These are phyloP conservation scores for Pseudonectria buxi DNA, from an alignment of 2,329 filamentous ascomycete genomes.

Conservation along the genomic window DNA sequence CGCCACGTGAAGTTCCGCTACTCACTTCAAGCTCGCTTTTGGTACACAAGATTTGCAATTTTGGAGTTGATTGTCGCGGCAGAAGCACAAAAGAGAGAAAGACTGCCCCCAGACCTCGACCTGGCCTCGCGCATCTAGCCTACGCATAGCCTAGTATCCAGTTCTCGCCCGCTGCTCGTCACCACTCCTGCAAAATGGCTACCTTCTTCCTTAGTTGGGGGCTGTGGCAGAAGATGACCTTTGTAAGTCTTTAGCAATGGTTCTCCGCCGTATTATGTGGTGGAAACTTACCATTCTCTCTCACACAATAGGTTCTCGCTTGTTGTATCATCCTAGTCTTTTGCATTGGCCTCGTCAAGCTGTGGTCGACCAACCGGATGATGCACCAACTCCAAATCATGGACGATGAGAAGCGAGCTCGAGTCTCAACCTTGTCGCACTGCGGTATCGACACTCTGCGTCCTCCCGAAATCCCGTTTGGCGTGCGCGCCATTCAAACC, in stretches of 20 bases:
- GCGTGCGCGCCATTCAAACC: slow-evolving; percentile 75
- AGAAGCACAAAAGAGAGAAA: too few species aligned
- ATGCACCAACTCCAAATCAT: slow-evolving; percentile 54
- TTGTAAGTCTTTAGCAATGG: slow-evolving; percentile 57
- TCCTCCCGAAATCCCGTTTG: slow-evolving; percentile 68
- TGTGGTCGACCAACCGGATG: slow-evolving; percentile 53
- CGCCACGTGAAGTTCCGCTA: background rate
- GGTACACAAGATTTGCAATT: background rate
- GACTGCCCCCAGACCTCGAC: too few species aligned
- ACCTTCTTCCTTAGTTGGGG: slow-evolving; percentile 64
- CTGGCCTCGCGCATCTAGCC: background rate
- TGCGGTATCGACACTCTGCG: slow-evolving; percentile 39
- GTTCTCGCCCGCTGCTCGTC: background rate
- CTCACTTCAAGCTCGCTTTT: background rate
- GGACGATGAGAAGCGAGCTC: slow-evolving; percentile 58
- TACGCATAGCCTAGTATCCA: background rate
- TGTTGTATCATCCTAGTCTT: slow-evolving; percentile 66
- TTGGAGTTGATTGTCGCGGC: background rate
- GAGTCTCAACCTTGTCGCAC: slow-evolving; percentile 46
- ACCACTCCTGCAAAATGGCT: slow-evolving; percentile 17
- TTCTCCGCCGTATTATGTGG: too few species aligned
- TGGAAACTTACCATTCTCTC: slow-evolving; percentile 1
- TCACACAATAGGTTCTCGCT: slow-evolving; percentile 55
- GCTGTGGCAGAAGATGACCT: slow-evolving; percentile 84
- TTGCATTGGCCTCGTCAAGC: slow-evolving; percentile 57